Evolutionary conservation across 176 grass and related monocot species (phyloP), one percentile per base, ranked within the genome.

Genomic region (Aechmea fasciata): DNA sequence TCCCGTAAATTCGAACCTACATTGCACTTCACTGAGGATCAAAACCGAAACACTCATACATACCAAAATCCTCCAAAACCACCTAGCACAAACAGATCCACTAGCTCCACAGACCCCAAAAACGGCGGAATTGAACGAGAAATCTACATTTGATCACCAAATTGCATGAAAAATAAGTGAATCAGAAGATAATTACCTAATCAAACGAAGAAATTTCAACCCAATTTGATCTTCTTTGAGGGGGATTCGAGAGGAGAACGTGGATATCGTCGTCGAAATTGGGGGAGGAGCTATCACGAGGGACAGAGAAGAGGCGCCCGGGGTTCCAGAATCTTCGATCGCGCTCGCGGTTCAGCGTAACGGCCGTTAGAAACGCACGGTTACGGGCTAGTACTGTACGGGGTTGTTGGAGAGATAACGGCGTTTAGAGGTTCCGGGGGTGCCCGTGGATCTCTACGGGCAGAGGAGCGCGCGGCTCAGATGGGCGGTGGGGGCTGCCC

Each of bases 321-420:
- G 33, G 55, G 55, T 61, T 59, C 55, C 55, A 61, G 55, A 61
- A 61, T 61, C 17, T 18, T 61, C 55, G 55, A 61, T 20, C 55
- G 13, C n/a, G 55, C 55, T 61, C 55, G 55, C 20, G 55, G 55
- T 61, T 61, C 20, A 61, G 22, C 15, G 9, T 61, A 61, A 61
- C 55, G 20, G 55, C 55, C 55, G 55, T 61, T 61, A 61, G 17
- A 18, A 61, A 2, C 15, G 17, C 15, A 18, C 55, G 15, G 55
- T 61, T 61, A 2, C 1, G 9, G 17, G 14, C 14, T 2, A 1
- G 3, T 11, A 19, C 24, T 1, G 24, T 24, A 61, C n/a, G 55
- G 17, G 17, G 55, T 61, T 19, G 20, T 11, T 15, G n/a, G 52
- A 57, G 13, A 61, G n/a, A 61, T 61, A 10, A 61, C 55, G 55